Conservation (phyloP, 192 early-diverging fungal genomes). For the Coemansia sp. region DNA sequence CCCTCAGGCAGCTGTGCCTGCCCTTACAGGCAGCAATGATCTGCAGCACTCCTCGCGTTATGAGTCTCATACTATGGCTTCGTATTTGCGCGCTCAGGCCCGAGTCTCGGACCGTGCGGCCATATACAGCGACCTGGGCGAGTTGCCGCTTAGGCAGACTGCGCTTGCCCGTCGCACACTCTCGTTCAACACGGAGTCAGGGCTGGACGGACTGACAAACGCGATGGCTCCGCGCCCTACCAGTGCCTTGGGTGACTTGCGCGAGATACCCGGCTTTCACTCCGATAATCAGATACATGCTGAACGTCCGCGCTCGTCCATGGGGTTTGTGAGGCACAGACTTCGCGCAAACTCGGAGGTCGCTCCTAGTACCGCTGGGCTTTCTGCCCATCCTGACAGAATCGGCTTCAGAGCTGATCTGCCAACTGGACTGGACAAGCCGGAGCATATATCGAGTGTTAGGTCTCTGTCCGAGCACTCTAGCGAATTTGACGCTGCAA, state of each 20-base stretch:
- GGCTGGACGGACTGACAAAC: background rate
- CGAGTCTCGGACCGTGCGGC: slow-evolving; percentile 18
- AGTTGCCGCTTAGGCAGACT: background rate
- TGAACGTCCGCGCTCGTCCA: slow-evolving; percentile 25
- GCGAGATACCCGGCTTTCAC: background rate
- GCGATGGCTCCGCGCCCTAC: slow-evolving; percentile 5
- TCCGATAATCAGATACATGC: background rate
- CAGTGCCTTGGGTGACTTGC: slow-evolving; percentile 8
- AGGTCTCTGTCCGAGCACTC: slow-evolving; percentile 2
- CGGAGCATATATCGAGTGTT: background rate
- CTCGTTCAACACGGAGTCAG: slow-evolving; percentile 11
- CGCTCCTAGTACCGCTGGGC: background rate
- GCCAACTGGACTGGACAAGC: background rate
- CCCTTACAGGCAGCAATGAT: background rate
- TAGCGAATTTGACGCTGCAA: background rate
- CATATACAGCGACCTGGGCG: slow-evolving; percentile 10
- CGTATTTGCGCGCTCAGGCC: slow-evolving; percentile 11
- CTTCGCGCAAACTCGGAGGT: background rate
- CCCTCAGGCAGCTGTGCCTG: background rate
- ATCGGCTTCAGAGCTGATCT: background rate
- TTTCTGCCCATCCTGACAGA: background rate
- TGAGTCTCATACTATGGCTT: slow-evolving; percentile 21
- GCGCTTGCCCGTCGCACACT: slow-evolving; percentile 7
- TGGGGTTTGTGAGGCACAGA: slow-evolving; percentile 11
- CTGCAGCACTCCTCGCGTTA: slow-evolving; percentile 5